phyloP scores from a whole-genome alignment of 179 eudicot species.

The Corrigiola litoralis region DNA sequence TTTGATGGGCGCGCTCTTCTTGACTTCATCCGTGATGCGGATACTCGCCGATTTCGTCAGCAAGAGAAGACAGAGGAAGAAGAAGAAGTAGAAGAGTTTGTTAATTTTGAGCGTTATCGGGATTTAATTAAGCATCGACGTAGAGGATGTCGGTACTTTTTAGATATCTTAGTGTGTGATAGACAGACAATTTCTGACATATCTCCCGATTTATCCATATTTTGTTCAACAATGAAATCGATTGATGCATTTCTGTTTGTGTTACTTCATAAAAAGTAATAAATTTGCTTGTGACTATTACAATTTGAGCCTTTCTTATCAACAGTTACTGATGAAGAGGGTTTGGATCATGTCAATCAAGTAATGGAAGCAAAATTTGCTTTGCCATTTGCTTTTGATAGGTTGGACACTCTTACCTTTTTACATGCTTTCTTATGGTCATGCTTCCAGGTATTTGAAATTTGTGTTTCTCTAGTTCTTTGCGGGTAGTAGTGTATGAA shows the following conservation, averaged over 20 bases:
- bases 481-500: background rate
- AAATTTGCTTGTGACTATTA: constrained; percentile 22
- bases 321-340: constrained; percentile 89
- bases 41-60: constrained; percentile 56
- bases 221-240: constrained; percentile 6
- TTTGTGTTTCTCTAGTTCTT: background rate
- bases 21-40: constrained; percentile 90
- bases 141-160: constrained; percentile 99
- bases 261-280: constrained; percentile 15
- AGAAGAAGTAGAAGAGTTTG: constrained; percentile 97
- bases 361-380: constrained; percentile 85
- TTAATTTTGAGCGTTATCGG: constrained; percentile 99
- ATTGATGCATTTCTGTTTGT: constrained; percentile 13
- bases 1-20: constrained; percentile 99
- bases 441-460: constrained; percentile 4
- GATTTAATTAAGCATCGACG: constrained; percentile 99
- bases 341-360: constrained; percentile 86
- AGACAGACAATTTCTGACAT: constrained; percentile 22
- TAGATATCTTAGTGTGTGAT: constrained; percentile 41
- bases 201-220: constrained; percentile 5
- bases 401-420: constrained; percentile 39
- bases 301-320: constrained; percentile 33
- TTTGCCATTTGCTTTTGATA: constrained; percentile 63
- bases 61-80: constrained; percentile 90
- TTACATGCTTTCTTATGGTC: background rate